These are phyloP conservation scores for Alternaria solani DNA, from an alignment of 2,329 filamentous ascomycete species.

Conservation along the genomic window DNA sequence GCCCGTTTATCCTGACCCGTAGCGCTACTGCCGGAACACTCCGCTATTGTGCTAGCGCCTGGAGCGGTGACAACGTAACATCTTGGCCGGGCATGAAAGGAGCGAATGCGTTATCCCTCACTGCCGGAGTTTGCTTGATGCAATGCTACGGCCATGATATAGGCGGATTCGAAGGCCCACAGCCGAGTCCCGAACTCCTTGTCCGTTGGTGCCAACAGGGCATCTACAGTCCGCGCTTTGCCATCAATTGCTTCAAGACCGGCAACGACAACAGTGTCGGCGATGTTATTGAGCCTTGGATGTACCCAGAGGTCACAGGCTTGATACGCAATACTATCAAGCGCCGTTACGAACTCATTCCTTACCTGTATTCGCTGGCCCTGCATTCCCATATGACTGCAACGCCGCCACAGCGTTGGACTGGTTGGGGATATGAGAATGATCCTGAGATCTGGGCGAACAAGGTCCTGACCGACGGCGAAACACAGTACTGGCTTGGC, in stretches of 20 bases:
- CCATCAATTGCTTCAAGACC: slow-evolving; percentile 83
- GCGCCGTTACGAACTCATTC: slow-evolving; percentile 74
- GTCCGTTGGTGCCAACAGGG: slow-evolving; percentile 78
- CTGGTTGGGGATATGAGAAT: slow-evolving; percentile 74
- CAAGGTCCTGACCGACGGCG: slow-evolving; percentile 66
- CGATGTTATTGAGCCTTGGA: slow-evolving; percentile 80
- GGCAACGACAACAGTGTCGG: slow-evolving; percentile 71
- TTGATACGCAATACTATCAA: slow-evolving; percentile 71
- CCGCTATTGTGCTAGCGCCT: slow-evolving; percentile 73
- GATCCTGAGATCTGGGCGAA: slow-evolving; percentile 72
- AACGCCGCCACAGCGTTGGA: slow-evolving; percentile 73
- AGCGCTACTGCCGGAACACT: slow-evolving; percentile 74
- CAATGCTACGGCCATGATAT: slow-evolving; percentile 78
- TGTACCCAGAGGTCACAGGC: slow-evolving; percentile 73
- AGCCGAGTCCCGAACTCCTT: slow-evolving; percentile 74
- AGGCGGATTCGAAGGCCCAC: slow-evolving; percentile 77
- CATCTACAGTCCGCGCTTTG: slow-evolving; percentile 73
- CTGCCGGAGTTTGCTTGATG: slow-evolving; percentile 71
- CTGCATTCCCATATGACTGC: slow-evolving; percentile 69
- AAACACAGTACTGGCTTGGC: slow-evolving; percentile 78
- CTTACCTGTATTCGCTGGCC: slow-evolving; percentile 73
- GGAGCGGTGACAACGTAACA: slow-evolving; percentile 78
- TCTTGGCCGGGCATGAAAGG: slow-evolving; percentile 78
- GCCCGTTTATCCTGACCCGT: slow-evolving; percentile 74
- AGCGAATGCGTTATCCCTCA: slow-evolving; percentile 73